A percentile compares a stretch with the other conserved stretches of the same genome.
Evolutionary conservation across 768 basidiomycete genomes (phyloP).

Genomic region (Tulasnella sp.): DNA sequence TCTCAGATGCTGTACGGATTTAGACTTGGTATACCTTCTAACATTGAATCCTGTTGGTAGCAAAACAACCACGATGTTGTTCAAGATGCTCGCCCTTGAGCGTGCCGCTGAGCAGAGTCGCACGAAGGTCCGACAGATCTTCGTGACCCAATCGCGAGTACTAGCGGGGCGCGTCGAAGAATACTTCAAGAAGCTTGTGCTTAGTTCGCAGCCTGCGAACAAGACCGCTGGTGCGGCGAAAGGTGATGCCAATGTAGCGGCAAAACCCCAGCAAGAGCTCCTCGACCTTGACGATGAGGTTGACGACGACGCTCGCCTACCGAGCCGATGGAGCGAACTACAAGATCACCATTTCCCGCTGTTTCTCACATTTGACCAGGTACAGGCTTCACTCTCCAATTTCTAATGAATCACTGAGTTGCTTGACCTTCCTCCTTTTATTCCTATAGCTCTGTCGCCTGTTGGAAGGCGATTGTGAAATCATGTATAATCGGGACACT

Average conservation of each 20-base stretch:
- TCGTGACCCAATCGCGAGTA: conserved; percentile 22
- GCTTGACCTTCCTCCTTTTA: background rate
- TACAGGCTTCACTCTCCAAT: conserved; percentile 23
- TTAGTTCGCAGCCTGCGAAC: conserved; percentile 29
- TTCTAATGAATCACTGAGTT: background rate
- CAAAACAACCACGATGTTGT: conserved; percentile 19
- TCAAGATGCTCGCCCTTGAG: conserved; percentile 15
- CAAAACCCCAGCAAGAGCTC: background rate
- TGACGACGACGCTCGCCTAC: conserved; percentile 36
- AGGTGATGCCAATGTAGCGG: background rate
- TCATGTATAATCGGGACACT: background rate
- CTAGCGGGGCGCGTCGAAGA: conserved; percentile 59
- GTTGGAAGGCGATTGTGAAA: conserved; percentile 27
- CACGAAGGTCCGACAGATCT: conserved; percentile 1
- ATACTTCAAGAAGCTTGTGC: conserved; percentile 43
- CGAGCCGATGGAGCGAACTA: conserved; percentile 43
- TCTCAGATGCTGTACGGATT: conserved; percentile 23
- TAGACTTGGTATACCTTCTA: too few species aligned
- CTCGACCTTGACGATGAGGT: conserved; percentile 30
- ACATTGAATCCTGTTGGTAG: background rate
- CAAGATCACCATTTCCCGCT: conserved; percentile 54
- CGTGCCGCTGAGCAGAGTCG: background rate
- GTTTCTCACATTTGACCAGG: conserved; percentile 56
- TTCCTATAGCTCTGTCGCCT: conserved; percentile 35
- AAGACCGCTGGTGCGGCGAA: background rate